These are phyloP conservation scores for Perkinsus olseni DNA, from an alignment of 169 alveolate species.

Conservation along the genomic window DNA sequence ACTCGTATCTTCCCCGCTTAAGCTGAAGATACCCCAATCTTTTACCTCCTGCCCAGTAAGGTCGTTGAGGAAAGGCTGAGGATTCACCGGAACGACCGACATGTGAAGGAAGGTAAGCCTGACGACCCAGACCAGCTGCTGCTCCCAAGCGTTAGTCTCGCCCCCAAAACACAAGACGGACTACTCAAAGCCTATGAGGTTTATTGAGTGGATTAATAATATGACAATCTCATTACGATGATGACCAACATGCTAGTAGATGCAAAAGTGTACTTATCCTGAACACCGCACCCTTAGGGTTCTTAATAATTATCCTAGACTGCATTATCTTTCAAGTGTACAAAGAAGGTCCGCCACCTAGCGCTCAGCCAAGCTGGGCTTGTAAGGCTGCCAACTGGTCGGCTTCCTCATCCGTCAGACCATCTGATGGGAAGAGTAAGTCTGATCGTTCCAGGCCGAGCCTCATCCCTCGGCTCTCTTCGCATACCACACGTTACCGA, in stretches of 20 bases:
- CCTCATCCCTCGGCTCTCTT: too few species aligned
- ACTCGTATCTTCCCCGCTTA: too few species aligned
- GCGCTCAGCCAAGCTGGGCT: neutral
- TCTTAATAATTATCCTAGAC: too few species aligned
- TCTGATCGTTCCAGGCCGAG: too few species aligned
- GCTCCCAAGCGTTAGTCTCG: neutral
- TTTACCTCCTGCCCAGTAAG: neutral
- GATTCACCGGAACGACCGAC: constrained; percentile 2
- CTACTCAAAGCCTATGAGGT: neutral
- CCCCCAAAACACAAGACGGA: neutral
- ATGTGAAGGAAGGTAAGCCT: neutral
- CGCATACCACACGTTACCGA: neutral
- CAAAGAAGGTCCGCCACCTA: neutral
- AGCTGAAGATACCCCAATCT: neutral
- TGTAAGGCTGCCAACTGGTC: neutral
- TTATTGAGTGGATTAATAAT: too few species aligned
- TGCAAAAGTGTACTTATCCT: too few species aligned
- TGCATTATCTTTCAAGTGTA: neutral
- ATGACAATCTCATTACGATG: too few species aligned
- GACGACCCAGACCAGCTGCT: neutral
- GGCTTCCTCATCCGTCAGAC: neutral
- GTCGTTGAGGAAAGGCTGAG: neutral
- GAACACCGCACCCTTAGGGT: too few species aligned
- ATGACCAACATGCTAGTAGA: too few species aligned
- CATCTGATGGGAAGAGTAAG: neutral